Evolutionary conservation across 106 monocot genomes (phyloP).

Genomic region (Ottelia alismoides): DNA sequence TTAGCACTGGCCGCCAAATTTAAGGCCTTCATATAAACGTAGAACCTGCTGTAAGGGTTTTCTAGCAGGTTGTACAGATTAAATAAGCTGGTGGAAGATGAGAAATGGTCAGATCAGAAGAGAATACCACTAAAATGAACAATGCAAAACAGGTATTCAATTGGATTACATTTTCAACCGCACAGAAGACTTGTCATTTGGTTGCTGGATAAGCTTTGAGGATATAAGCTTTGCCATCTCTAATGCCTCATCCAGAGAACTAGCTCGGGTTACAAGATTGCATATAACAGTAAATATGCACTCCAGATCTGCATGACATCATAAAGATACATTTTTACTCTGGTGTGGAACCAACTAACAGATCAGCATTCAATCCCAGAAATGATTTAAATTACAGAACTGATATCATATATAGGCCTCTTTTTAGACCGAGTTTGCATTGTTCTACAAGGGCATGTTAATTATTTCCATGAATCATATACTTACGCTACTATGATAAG

Average conservation of each 20-base stretch:
- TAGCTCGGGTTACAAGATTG: slow-evolving; percentile 54
- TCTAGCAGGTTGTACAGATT: slow-evolving; percentile 86
- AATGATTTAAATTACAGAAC: no score
- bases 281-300: slow-evolving; percentile 83
- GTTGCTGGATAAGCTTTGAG: slow-evolving; percentile 63
- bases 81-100: slow-evolving; percentile 61
- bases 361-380: no score
- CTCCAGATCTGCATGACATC: slow-evolving; percentile 89
- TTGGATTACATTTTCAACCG: slow-evolving; percentile 84
- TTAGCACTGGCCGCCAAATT: slow-evolving; percentile 60
- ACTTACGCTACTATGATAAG: no score
- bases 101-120: slow-evolving; percentile 3
- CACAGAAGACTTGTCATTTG: slow-evolving; percentile 70
- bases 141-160: no score
- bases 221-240: slow-evolving; percentile 85
- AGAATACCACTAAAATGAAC: no score
- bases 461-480: no score
- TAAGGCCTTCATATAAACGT: slow-evolving; percentile 74
- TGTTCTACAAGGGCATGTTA: no score
- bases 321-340: no score
- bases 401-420: no score
- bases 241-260: slow-evolving; percentile 57
- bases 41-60: slow-evolving; percentile 61
- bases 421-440: no score
- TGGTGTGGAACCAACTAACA: no score